Evolutionary conservation across 2,329 filamentous ascomycete species (phyloP).

Genomic region (Sporothrix humicola): DNA sequence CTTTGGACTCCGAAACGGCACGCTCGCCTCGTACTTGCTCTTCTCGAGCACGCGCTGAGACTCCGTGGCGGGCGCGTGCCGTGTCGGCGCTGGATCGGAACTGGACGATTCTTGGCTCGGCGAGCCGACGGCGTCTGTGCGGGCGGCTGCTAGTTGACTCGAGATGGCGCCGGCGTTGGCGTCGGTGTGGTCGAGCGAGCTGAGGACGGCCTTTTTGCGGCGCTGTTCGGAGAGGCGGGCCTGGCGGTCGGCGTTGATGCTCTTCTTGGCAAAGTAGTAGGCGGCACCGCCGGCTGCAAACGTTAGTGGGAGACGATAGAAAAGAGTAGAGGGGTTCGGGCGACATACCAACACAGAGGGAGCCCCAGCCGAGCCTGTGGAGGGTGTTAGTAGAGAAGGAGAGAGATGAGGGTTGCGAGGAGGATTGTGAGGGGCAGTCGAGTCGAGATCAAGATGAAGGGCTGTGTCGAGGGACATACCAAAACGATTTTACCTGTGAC

Average conservation of each 20-base stretch:
- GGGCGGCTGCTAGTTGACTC: slow-evolving; percentile 50
- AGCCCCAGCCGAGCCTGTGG: slow-evolving; percentile 85
- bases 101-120: slow-evolving; percentile 80
- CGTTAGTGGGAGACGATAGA: neutral
- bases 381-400: neutral
- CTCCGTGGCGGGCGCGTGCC: slow-evolving; percentile 77
- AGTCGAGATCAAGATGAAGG: neutral
- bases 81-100: slow-evolving; percentile 82
- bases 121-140: slow-evolving; percentile 62
- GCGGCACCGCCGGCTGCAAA: slow-evolving; percentile 81
- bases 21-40: slow-evolving; percentile 85
- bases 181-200: slow-evolving; percentile 58
- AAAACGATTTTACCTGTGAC: slow-evolving; percentile 36
- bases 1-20: slow-evolving; percentile 77
- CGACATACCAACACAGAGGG: slow-evolving; percentile 77
- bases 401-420: no score
- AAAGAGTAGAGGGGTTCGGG: no score
- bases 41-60: slow-evolving; percentile 71
- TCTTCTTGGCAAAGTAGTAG: slow-evolving; percentile 94
- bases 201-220: slow-evolving; percentile 65
- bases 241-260: slow-evolving; percentile 88
- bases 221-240: slow-evolving; percentile 70
- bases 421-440: neutral
- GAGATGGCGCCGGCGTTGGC: slow-evolving; percentile 41
- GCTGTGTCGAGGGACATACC: slow-evolving; percentile 25